Evolutionary conservation across 148 eudicot species (phyloP), one percentile per base, ranked within the genome.

Genomic region (Pouteria glomerata): DNA sequence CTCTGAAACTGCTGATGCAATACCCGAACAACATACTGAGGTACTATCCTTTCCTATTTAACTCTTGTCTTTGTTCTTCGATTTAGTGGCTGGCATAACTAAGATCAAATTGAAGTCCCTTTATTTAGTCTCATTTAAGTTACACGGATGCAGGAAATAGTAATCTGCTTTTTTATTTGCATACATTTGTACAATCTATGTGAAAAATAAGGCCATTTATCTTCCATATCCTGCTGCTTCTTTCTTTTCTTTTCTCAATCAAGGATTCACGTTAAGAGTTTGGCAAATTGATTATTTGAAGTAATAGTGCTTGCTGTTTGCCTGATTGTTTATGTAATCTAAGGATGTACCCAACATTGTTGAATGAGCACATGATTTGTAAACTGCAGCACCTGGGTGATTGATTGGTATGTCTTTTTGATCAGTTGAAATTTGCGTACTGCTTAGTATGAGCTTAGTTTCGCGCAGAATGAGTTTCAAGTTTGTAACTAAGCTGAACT

Each of bases 1-100:
- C 29, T 68, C 57, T 35, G 69, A 34, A 70, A 58, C 71, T 47
- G 62, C 72, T 62, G 82, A 80, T 66, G 47, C n/a, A 37, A 15
- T 29, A 57, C 73, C 71, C 2, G 81, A 74, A 69, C 71, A 74
- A 67, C 71, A 76, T 69, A 68, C 24, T 33, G 37, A 80, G 91
- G 90, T 84, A 23, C 69, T 53, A 5, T 37, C 41, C 41, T 66
- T 42, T 66, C 57, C 42, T 57, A 34, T 19, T 66, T 44, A 27
- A 41, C 56, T 45, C 31, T 56, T 66, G 42, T 27, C 13, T 31
- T 30, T 50, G 31, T 33, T 33, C 30, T 21, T 21, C 18, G n/a
- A 18, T 66, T 42, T 30, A 0, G 64, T 44, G 37, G 18, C 34
- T 45, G 60, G n/a, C 44, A 41, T 74, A 29, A 18, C 29, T 30